Percentiles rank a stretch among this genome's conserved stretches.
phyloP scores from a whole-genome alignment of 163 green algal genomes.

The Prototheca wickerhamii region DNA sequence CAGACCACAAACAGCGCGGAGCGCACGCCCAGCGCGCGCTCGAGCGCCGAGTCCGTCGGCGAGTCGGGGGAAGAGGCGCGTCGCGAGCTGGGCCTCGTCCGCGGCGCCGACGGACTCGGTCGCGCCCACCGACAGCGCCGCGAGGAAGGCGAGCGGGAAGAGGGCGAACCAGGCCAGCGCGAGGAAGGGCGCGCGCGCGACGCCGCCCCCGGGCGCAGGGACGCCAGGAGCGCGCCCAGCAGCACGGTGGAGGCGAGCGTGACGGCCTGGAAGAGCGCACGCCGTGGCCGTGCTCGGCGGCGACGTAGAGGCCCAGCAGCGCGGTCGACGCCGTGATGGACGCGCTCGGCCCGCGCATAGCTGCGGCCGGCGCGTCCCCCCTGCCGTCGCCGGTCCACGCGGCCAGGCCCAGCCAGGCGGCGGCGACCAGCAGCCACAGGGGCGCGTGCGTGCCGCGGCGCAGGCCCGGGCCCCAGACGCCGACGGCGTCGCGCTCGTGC shows the following conservation, averaged over 20 bases:
- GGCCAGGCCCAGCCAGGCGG: conserved; percentile 31
- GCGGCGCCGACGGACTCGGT: conserved; percentile 29
- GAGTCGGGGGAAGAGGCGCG: conserved; percentile 66
- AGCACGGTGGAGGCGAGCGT: not conserved
- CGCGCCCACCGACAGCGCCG: conserved; percentile 27
- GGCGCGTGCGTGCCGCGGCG: conserved; percentile 60
- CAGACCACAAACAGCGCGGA: conserved; percentile 63
- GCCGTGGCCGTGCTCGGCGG: conserved; percentile 68
- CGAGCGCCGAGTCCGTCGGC: conserved; percentile 30
- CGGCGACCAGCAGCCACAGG: conserved; percentile 55
- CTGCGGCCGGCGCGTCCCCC: not conserved
- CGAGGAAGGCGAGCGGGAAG: conserved; percentile 26
- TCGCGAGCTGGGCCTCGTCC: conserved; percentile 25
- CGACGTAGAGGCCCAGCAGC: conserved; percentile 68
- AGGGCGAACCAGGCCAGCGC: conserved; percentile 28
- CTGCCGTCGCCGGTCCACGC: conserved; percentile 12
- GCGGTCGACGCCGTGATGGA: conserved; percentile 13
- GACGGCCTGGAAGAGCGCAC: conserved; percentile 16
- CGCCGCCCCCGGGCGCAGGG: conserved; percentile 31
- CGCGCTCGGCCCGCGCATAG: conserved; percentile 3
- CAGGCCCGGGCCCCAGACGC: conserved; percentile 67
- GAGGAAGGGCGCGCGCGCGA: conserved; percentile 40
- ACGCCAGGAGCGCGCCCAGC: conserved; percentile 29
- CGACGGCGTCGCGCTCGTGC: conserved; percentile 71
- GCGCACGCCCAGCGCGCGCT: conserved; percentile 36